Conservation (phyloP, 2,329 filamentous ascomycete genomes). For the Onygenales sp. region DNA sequence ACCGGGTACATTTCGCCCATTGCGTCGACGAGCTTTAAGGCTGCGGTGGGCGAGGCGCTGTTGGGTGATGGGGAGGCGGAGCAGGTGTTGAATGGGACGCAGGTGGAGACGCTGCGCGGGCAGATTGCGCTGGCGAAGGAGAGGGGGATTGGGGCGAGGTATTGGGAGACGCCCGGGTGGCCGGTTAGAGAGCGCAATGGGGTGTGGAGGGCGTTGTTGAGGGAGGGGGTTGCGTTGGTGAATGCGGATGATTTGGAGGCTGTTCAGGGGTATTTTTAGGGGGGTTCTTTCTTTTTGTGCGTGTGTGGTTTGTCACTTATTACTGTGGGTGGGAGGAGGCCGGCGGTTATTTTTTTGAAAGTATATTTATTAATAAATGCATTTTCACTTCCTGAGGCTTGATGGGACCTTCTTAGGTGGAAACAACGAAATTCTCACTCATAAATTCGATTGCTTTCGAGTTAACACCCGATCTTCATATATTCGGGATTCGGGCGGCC, state of each 20-base stretch:
- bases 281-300: neutral
- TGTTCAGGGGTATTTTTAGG: constrained; percentile 17
- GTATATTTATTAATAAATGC: no score
- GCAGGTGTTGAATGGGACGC: constrained; percentile 23
- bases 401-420: no score
- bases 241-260: constrained; percentile 56
- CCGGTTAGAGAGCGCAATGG: constrained; percentile 50
- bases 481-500: no score
- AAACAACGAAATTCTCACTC: no score
- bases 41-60: constrained; percentile 25
- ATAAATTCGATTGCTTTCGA: no score
- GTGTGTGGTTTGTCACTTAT: no score
- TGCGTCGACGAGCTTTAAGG: constrained; percentile 43
- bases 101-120: constrained; percentile 40
- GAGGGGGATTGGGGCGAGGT: constrained; percentile 50
- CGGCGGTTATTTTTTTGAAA: no score
- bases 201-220: constrained; percentile 48
- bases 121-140: constrained; percentile 47
- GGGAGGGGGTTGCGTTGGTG: constrained; percentile 51
- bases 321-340: no score
- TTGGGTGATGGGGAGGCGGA: constrained; percentile 16
- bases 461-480: no score
- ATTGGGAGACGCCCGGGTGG: constrained; percentile 55
- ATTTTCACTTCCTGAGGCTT: no score
- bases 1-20: constrained; percentile 43